phyloP scores from a whole-genome alignment of 2,329 filamentous ascomycete genomes.

The Madurella mycetomatis region DNA sequence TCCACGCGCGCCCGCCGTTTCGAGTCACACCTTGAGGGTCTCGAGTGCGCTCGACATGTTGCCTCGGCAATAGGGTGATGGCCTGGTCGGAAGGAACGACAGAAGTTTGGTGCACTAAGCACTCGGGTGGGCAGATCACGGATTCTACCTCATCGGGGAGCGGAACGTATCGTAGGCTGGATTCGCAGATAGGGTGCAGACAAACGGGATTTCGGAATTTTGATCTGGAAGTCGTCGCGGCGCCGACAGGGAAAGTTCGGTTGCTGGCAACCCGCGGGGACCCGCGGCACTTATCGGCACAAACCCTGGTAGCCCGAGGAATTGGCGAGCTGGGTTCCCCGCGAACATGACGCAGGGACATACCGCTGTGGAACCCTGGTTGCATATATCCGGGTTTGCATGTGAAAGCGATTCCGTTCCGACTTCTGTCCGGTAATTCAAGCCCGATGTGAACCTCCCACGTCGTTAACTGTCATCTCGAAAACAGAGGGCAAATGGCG shows the following conservation, averaged over 20 bases:
- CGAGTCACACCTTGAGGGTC: conserved; percentile 13
- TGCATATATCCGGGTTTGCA: conserved; percentile 4
- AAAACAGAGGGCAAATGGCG: too few relatives aligned
- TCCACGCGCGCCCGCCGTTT: too few relatives aligned
- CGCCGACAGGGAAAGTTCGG: not conserved
- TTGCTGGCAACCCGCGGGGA: conserved; percentile 5
- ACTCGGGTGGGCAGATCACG: not conserved
- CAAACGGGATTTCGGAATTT: not conserved
- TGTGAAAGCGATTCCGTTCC: conserved; percentile 3
- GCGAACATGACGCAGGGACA: conserved; percentile 10
- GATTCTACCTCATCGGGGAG: conserved; percentile 11
- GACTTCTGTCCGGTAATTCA: not conserved
- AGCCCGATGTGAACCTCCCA: not conserved
- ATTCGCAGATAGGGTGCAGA: not conserved
- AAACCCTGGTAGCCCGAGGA: conserved; percentile 3
- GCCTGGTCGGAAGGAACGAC: not conserved
- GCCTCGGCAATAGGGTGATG: conserved; percentile 16
- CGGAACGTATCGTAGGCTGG: not conserved
- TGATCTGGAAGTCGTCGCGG: not conserved
- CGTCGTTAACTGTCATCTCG: not conserved
- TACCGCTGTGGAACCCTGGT: not conserved
- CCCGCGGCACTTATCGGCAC: conserved; percentile 16
- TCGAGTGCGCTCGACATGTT: conserved; percentile 18
- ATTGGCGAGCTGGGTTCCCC: conserved; percentile 1
- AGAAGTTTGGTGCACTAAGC: conserved; percentile 7